Percentiles rank a stretch among this genome's conserved stretches.
phyloP scores from a whole-genome alignment of 2,329 filamentous ascomycete genomes.

The Talaromyces piceae region DNA sequence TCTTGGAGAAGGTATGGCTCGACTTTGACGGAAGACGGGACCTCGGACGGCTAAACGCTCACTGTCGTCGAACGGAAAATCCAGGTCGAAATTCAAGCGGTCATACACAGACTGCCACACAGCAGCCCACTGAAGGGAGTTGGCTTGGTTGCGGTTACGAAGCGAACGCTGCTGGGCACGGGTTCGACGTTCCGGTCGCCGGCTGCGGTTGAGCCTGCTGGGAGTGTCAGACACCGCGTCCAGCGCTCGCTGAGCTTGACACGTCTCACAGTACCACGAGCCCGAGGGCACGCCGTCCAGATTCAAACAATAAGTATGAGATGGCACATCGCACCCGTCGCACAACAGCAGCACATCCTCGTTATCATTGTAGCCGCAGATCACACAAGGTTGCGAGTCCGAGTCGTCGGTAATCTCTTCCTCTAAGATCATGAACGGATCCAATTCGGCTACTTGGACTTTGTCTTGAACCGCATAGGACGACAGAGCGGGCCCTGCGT shows the following conservation, averaged over 20 bases:
- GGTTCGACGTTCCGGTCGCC: constrained; percentile 44
- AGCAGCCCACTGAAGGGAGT: constrained; percentile 58
- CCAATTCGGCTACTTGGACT: constrained; percentile 75
- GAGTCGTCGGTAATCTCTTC: constrained; percentile 63
- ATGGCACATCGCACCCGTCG: constrained; percentile 81
- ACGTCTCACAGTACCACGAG: constrained; percentile 88
- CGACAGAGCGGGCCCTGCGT: constrained; percentile 47
- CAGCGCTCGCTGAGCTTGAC: constrained; percentile 44
- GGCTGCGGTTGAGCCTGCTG: constrained; percentile 23
- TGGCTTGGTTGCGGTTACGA: constrained; percentile 33
- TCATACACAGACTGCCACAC: constrained; percentile 91
- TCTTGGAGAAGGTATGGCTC: constrained; percentile 32
- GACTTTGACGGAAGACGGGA: neutral
- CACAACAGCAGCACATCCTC: constrained; percentile 83
- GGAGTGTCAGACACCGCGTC: constrained; percentile 31
- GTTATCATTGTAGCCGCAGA: constrained; percentile 74
- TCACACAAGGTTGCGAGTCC: constrained; percentile 65
- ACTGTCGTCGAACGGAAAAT: constrained; percentile 78
- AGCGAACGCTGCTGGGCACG: constrained; percentile 38
- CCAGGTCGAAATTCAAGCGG: constrained; percentile 66
- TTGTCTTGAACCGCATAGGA: constrained; percentile 50
- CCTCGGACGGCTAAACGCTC: constrained; percentile 37
- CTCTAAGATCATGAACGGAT: constrained; percentile 56
- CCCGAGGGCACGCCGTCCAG: constrained; percentile 68
- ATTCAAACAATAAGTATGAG: constrained; percentile 87